Conservation (phyloP, 129 eudicot genomes). For the Flaveria sonorensis region DNA sequence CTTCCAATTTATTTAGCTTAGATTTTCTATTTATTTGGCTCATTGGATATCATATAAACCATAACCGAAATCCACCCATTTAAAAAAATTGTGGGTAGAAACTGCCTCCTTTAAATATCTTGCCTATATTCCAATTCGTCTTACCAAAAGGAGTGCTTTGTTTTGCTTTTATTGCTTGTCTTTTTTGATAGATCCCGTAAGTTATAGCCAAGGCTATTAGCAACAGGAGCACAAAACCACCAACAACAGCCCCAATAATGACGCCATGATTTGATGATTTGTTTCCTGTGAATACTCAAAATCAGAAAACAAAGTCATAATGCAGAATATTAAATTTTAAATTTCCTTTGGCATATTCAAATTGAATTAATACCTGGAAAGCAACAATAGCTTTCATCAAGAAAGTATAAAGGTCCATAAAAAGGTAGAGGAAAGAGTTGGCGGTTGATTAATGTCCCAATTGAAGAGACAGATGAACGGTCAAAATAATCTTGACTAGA, state of each 20-base stretch:
- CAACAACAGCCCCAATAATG: constrained; percentile 64
- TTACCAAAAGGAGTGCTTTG: constrained; percentile 73
- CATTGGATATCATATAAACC: neutral
- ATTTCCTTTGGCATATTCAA: neutral
- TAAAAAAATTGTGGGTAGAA: no score
- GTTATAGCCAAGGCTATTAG: constrained; percentile 51
- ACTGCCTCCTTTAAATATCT: no score
- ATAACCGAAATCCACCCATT: neutral
- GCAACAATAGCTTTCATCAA: constrained; percentile 48
- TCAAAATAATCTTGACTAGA: constrained; percentile 52
- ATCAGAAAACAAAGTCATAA: constrained; percentile 7
- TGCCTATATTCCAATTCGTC: constrained; percentile 9
- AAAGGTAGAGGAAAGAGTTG: constrained; percentile 44
- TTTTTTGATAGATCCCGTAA: constrained; percentile 59
- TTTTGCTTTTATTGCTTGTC: constrained; percentile 48
- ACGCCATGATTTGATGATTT: constrained; percentile 53
- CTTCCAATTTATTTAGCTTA: neutral
- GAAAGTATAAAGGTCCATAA: constrained; percentile 70
- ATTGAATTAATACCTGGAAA: constrained; percentile 54
- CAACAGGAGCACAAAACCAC: constrained; percentile 50
- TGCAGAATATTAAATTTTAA: neutral
- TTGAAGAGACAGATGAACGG: constrained; percentile 47
- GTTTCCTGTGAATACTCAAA: constrained; percentile 31
- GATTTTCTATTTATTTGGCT: neutral
- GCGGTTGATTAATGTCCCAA: constrained; percentile 70